Percentiles rank a stretch among this genome's conserved stretches.
Conservation (phyloP, 345 rosid species). For the Toxicodendron radicans region DNA sequence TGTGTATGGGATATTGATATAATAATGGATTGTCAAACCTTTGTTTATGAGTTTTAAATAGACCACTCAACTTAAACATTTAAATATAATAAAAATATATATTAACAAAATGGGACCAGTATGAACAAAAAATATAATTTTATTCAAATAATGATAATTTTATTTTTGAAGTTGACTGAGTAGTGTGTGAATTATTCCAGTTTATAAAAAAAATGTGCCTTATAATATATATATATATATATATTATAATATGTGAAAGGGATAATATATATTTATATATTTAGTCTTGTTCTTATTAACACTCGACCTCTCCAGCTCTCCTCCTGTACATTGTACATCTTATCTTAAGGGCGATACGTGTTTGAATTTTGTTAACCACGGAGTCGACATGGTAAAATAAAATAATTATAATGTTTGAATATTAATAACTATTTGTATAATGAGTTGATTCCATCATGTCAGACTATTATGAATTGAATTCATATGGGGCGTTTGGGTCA, state of each 20-base stretch:
- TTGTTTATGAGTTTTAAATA: not conserved
- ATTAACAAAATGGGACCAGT: not conserved
- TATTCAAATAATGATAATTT: not conserved
- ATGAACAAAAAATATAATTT: no score
- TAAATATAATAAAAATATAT: not conserved
- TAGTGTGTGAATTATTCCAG: not conserved
- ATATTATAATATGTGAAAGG: not conserved
- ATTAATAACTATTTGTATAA: no score
- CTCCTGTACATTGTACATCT: no score
- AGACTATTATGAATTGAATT: no score
- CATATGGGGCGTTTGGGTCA: no score
- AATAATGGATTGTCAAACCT: constrained; percentile 19
- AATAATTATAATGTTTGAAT: no score
- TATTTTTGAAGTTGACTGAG: constrained; percentile 7
- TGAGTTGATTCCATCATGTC: no score
- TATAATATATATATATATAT: not conserved
- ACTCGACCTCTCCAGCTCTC: no score
- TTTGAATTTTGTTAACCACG: no score
- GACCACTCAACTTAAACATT: not conserved
- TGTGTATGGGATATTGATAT: constrained; percentile 3
- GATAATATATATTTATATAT: not conserved
- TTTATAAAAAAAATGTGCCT: not conserved
- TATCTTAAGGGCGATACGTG: no score
- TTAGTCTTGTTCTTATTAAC: no score
- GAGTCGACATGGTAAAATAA: no score